Evolutionary conservation across 768 basidiomycete genomes (phyloP).

Genomic region (Leccinum variicolor): DNA sequence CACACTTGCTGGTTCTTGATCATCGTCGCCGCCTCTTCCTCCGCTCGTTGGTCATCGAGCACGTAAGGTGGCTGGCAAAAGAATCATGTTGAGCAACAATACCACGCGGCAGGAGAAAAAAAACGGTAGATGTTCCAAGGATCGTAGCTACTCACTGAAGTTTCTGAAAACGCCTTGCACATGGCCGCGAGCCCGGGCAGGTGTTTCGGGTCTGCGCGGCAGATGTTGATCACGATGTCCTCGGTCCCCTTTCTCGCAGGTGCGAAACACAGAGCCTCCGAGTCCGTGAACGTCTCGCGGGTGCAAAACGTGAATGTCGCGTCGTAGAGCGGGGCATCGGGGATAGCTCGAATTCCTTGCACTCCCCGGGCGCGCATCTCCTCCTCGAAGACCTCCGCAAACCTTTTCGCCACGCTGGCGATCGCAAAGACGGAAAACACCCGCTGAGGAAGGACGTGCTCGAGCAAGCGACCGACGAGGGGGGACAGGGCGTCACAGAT

Average conservation of each 20-base stretch:
- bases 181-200: conserved; percentile 37
- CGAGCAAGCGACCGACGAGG: conserved; percentile 12
- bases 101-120: background rate
- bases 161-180: conserved; percentile 54
- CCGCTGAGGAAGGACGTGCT: conserved; percentile 9
- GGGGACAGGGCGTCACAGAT: conserved; percentile 6
- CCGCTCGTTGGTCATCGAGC: conserved; percentile 40
- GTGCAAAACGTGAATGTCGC: conserved; percentile 61
- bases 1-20: conserved; percentile 50
- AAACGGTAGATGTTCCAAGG: background rate
- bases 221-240: conserved; percentile 26
- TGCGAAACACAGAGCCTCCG: background rate
- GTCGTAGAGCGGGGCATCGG: conserved; percentile 52
- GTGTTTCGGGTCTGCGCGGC: conserved; percentile 34
- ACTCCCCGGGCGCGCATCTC: background rate
- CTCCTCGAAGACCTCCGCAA: conserved; percentile 47
- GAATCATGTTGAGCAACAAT: background rate
- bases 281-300: conserved; percentile 31
- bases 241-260: background rate
- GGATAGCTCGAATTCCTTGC: conserved; percentile 20
- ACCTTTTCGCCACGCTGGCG: conserved; percentile 41
- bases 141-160: conserved; percentile 48
- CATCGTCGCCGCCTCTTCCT: conserved; percentile 48
- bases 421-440: conserved; percentile 60
- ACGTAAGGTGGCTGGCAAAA: conserved; percentile 52